Conservation (phyloP, 768 basidiomycete species). For the Boletus speciosus region DNA sequence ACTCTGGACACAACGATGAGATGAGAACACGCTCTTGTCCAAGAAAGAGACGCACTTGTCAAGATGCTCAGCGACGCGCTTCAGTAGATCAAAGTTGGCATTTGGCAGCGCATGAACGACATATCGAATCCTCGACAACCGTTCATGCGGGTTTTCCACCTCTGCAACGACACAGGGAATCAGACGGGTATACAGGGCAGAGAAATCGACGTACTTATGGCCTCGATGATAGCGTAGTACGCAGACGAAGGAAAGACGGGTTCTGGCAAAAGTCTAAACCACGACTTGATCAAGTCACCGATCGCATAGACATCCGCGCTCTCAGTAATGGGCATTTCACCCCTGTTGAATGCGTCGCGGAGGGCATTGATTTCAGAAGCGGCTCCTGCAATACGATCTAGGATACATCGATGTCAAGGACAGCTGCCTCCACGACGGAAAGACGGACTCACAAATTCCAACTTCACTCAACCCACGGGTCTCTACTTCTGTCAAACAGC, state of each 20-base stretch:
- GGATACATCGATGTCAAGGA: background rate
- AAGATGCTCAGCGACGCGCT: slow-evolving; percentile 78
- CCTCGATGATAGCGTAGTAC: slow-evolving; percentile 67
- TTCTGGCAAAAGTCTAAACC: slow-evolving; percentile 81
- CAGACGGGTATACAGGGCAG: background rate
- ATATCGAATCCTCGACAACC: slow-evolving; percentile 58
- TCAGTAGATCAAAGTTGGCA: slow-evolving; percentile 75
- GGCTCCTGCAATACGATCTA: slow-evolving; percentile 84
- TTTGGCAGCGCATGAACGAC: slow-evolving; percentile 70
- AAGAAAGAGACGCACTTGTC: slow-evolving; percentile 49
- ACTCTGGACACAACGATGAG: slow-evolving; percentile 44
- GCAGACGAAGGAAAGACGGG: slow-evolving; percentile 69
- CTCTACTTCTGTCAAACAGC: slow-evolving; percentile 70
- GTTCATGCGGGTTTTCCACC: slow-evolving; percentile 64
- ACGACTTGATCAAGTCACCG: slow-evolving; percentile 79
- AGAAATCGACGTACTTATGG: slow-evolving; percentile 52
- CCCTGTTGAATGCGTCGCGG: slow-evolving; percentile 74
- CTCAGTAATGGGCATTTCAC: slow-evolving; percentile 56
- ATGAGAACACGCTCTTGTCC: background rate
- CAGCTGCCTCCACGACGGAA: background rate
- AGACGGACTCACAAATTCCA: slow-evolving; percentile 65
- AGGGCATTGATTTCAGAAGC: slow-evolving; percentile 63
- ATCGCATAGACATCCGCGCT: slow-evolving; percentile 77
- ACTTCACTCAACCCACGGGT: slow-evolving; percentile 72
- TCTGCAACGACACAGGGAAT: slow-evolving; percentile 39